These are phyloP conservation scores for Dactylella cylindrospora DNA, from an alignment of 2,329 filamentous ascomycete species.

Conservation along the genomic window DNA sequence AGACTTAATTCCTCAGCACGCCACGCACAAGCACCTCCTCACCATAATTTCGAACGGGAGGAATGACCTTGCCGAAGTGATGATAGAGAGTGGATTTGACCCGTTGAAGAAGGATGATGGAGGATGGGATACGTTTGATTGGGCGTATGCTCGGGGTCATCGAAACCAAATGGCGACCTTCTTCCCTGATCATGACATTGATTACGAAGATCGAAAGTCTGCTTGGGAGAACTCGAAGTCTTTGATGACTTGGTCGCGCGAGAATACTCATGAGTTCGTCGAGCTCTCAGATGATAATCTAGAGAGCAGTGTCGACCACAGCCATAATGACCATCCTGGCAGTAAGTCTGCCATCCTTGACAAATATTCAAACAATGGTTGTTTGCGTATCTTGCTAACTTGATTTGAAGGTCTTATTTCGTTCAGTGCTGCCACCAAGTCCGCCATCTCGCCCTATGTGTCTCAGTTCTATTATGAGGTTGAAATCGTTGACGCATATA, in stretches of 20 bases:
- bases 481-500: no score
- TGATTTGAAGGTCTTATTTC: not conserved
- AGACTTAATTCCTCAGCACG: no score
- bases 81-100: not conserved
- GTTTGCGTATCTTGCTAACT: not conserved
- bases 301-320: not conserved
- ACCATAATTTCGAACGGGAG: no score
- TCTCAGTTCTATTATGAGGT: constrained; percentile 26
- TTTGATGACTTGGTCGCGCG: not conserved
- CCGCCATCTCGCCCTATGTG: constrained; percentile 6
- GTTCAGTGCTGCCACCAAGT: not conserved
- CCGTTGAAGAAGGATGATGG: not conserved
- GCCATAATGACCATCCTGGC: not conserved
- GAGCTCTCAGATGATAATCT: constrained; percentile 9
- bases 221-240: constrained; percentile 1
- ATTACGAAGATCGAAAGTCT: constrained; percentile 1
- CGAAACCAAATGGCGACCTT: not conserved
- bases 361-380: no score
- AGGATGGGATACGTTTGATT: constrained; percentile 33
- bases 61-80: not conserved
- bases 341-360: no score
- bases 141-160: constrained; percentile 13
- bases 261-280: not conserved
- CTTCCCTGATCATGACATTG: constrained; percentile 7
- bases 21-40: no score